phyloP scores from a whole-genome alignment of 495 filamentous ascomycete genomes.

The Penicillium silybi region DNA sequence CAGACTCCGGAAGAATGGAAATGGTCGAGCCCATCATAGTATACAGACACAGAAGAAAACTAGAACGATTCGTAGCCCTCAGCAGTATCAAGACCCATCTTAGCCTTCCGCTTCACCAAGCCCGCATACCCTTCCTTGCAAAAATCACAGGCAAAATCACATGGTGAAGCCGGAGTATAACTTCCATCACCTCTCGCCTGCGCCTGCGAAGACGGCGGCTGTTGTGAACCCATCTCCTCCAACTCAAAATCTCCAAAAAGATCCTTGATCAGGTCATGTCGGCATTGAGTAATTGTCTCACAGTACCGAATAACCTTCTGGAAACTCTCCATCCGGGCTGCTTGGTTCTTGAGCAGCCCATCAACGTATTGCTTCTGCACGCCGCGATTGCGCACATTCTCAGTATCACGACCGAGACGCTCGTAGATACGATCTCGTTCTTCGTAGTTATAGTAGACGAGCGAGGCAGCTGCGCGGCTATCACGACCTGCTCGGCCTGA shows the following conservation, averaged over 20 bases:
- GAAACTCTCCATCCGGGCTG: conserved; percentile 43
- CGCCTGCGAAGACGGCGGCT: conserved; percentile 17
- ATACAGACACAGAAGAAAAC: background rate
- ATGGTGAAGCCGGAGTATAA: conserved; percentile 34
- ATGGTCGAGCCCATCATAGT: background rate
- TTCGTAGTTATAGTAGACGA: conserved; percentile 83
- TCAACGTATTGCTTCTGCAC: conserved; percentile 13
- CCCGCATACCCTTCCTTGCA: conserved; percentile 67
- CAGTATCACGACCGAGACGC: conserved; percentile 36
- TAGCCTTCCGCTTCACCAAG: conserved; percentile 58
- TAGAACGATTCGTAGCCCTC: background rate
- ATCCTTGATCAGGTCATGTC: conserved; percentile 70
- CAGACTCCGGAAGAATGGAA: background rate
- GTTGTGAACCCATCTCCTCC: conserved; percentile 38
- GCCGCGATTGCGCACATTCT: conserved; percentile 34
- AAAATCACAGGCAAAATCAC: conserved; percentile 86
- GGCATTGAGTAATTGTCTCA: conserved; percentile 66
- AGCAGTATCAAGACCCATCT: conserved; percentile 24
- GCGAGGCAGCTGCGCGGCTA: conserved; percentile 77
- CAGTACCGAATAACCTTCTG: conserved; percentile 72
- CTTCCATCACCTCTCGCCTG: background rate
- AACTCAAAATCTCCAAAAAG: conserved; percentile 72
- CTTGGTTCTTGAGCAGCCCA: conserved; percentile 28
- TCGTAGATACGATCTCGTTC: conserved; percentile 73
- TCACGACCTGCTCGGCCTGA: conserved; percentile 88